phyloP scores from a whole-genome alignment of 805 yeast genomes.

The Debaryomyces prosopidis region DNA sequence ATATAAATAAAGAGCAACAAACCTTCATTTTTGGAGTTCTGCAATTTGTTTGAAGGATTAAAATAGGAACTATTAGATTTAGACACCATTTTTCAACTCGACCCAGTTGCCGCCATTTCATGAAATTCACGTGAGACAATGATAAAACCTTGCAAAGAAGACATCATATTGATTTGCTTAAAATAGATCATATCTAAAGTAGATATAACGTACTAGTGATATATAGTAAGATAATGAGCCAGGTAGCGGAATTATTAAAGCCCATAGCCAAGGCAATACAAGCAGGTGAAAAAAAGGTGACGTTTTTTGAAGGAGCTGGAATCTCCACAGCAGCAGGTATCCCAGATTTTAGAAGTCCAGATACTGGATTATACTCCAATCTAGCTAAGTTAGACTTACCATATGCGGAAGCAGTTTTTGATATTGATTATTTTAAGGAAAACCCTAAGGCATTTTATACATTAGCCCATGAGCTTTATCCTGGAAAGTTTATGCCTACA shows the following conservation, averaged over 20 bases:
- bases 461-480: conserved; percentile 81
- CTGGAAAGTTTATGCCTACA: conserved; percentile 85
- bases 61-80: too few species aligned
- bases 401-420: conserved; percentile 94
- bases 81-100: neutral
- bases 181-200: too few species aligned
- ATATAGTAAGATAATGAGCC: neutral
- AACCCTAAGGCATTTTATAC: conserved; percentile 84
- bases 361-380: conserved; percentile 85
- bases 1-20: neutral
- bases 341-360: conserved; percentile 92
- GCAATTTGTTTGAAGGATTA: too few species aligned
- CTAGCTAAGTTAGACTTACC: conserved; percentile 74
- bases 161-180: too few species aligned
- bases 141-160: neutral
- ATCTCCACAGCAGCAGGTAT: conserved; percentile 91
- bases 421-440: conserved; percentile 73
- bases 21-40: neutral
- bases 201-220: too few species aligned
- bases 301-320: conserved; percentile 89
- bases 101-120: neutral
- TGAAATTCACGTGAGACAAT: neutral
- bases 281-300: conserved; percentile 43
- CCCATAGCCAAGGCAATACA: conserved; percentile 34
- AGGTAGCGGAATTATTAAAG: conserved; percentile 15